phyloP scores from a whole-genome alignment of 306 rosid genomes.

The Cicer bijugum region DNA sequence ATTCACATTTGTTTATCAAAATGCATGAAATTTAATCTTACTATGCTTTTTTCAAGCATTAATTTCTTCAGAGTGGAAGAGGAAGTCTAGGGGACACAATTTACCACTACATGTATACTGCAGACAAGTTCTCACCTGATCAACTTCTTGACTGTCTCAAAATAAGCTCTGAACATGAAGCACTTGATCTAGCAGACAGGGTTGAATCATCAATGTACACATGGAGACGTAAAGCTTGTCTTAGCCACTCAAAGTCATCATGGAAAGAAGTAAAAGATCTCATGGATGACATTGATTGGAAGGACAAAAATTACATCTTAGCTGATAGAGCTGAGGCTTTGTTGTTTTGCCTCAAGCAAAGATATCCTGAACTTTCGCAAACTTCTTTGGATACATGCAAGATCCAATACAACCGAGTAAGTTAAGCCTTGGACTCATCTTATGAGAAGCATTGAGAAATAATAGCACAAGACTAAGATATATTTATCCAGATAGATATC shows the following conservation, averaged over 20 bases:
- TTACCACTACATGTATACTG: conserved; percentile 60
- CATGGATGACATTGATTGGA: conserved; percentile 63
- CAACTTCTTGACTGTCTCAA: conserved; percentile 71
- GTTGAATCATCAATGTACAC: conserved; percentile 95
- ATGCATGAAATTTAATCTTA: conserved; percentile 20
- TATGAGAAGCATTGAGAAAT: conserved; percentile 13
- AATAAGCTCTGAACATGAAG: conserved; percentile 85
- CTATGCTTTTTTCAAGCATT: conserved; percentile 15
- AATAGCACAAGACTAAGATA: background rate
- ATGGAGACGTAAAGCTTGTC: conserved; percentile 90
- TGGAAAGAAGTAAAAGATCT: conserved; percentile 90
- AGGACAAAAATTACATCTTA: conserved; percentile 76
- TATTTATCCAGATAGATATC: background rate
- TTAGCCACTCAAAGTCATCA: conserved; percentile 77
- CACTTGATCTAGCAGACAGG: conserved; percentile 85
- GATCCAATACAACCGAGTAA: conserved; percentile 84
- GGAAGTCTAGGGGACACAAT: conserved; percentile 78
- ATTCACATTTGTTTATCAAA: conserved; percentile 26
- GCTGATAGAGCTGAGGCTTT: conserved; percentile 88
- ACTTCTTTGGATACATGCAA: conserved; percentile 90
- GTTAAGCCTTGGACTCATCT: background rate
- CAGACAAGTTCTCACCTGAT: conserved; percentile 78
- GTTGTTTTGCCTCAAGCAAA: conserved; percentile 77
- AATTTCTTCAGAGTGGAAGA: conserved; percentile 72
- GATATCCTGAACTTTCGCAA: conserved; percentile 93